Conservation (phyloP, 108 stramenopile genomes). For the Fistulifera solaris region DNA sequence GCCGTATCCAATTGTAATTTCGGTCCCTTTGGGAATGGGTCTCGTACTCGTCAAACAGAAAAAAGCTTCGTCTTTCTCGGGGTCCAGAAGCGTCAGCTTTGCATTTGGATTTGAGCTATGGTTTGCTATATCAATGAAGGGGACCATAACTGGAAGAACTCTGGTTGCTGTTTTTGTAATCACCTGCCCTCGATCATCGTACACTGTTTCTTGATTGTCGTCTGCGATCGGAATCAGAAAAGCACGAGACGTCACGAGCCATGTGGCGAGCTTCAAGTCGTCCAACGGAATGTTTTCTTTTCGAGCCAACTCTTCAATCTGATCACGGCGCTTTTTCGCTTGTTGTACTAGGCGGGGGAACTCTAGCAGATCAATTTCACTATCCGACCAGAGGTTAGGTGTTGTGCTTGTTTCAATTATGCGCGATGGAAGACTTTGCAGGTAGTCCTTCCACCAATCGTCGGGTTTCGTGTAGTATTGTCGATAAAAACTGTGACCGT, state of each 20-base stretch:
- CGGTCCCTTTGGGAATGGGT: constrained; percentile 49
- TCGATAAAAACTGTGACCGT: constrained; percentile 31
- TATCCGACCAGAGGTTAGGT: constrained; percentile 49
- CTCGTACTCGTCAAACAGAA: constrained; percentile 54
- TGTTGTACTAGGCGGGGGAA: constrained; percentile 39
- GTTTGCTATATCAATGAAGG: constrained; percentile 62
- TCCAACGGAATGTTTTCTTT: constrained; percentile 28
- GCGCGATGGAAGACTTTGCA: constrained; percentile 21
- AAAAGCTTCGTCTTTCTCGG: constrained; percentile 68
- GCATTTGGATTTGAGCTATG: constrained; percentile 49
- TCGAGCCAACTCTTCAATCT: constrained; percentile 23
- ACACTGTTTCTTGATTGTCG: constrained; percentile 4
- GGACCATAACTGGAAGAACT: constrained; percentile 31
- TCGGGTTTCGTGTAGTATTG: constrained; percentile 28
- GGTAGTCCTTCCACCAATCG: constrained; percentile 31
- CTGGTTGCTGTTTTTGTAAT: constrained; percentile 12
- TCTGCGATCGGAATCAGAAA: constrained; percentile 32
- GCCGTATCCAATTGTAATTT: constrained; percentile 50
- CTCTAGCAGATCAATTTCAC: constrained; percentile 48
- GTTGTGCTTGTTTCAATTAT: constrained; percentile 24
- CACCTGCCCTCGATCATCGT: constrained; percentile 37
- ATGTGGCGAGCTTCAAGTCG: constrained; percentile 60
- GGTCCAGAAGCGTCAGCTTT: constrained; percentile 52
- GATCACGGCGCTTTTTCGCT: constrained; percentile 27
- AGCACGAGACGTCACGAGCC: constrained; percentile 43